These are phyloP conservation scores for Begonia fuchsioides DNA, from an alignment of 306 rosid genomes.

Conservation along the genomic window DNA sequence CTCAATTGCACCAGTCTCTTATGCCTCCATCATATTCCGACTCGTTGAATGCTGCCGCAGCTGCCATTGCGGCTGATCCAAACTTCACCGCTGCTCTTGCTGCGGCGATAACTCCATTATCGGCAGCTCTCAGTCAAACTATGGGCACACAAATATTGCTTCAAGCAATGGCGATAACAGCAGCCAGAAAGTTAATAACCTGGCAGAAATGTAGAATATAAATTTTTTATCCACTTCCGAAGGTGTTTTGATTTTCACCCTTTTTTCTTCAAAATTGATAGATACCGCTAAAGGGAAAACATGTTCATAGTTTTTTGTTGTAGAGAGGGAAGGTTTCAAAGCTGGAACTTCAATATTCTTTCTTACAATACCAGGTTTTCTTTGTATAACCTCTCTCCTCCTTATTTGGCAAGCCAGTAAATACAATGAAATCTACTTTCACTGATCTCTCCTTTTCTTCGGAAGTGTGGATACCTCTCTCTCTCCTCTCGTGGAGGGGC, in stretches of 20 bases:
- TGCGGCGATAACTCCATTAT: conserved; percentile 88
- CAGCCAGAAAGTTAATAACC: conserved; percentile 23
- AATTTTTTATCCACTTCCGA: too few relatives aligned
- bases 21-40: conserved; percentile 34
- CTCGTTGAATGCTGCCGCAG: conserved; percentile 67
- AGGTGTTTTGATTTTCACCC: conserved; percentile 6
- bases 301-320: conserved; percentile 41
- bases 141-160: conserved; percentile 5
- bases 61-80: conserved; percentile 81
- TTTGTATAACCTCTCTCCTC: conserved; percentile 25
- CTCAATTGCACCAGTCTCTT: conserved; percentile 16
- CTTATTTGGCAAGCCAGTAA: conserved; percentile 28
- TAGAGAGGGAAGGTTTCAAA: conserved; percentile 16
- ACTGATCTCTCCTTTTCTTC: neutral
- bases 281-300: conserved; percentile 23
- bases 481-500: neutral
- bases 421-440: neutral
- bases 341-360: conserved; percentile 29
- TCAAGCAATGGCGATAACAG: conserved; percentile 15
- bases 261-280: conserved; percentile 5
- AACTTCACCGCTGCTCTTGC: conserved; percentile 84
- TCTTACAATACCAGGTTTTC: conserved; percentile 24
- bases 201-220: conserved; percentile 42
- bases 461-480: neutral
- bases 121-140: conserved; percentile 35